Evolutionary conservation across 306 rosid genomes (phyloP).

Genomic region (Pyrus pyrifolia): DNA sequence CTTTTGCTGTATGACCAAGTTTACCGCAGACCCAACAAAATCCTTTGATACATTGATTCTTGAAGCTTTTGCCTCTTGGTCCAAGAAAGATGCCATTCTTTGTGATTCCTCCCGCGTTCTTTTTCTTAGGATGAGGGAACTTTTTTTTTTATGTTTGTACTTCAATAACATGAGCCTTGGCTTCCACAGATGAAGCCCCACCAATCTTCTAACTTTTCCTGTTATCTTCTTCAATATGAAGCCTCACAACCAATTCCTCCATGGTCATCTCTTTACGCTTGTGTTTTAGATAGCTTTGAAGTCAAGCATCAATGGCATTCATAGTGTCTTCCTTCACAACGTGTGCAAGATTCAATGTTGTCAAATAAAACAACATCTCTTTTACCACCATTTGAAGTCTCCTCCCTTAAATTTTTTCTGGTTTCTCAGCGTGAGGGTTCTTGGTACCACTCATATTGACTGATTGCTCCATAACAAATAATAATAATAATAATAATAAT

Average conservation of each 20-base stretch:
- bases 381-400: too few relatives aligned
- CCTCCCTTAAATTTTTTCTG: too few relatives aligned
- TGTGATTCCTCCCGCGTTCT: background rate
- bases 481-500: too few relatives aligned
- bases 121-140: background rate
- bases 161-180: background rate
- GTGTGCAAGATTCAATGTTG: too few relatives aligned
- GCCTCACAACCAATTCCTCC: too few relatives aligned
- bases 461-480: too few relatives aligned
- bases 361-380: too few relatives aligned
- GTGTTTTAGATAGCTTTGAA: background rate
- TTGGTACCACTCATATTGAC: too few relatives aligned
- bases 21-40: too few relatives aligned
- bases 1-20: background rate
- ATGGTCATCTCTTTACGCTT: background rate
- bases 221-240: background rate
- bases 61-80: background rate
- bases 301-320: background rate
- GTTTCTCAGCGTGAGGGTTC: too few relatives aligned
- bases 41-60: background rate
- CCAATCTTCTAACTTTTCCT: background rate
- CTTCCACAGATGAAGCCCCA: background rate
- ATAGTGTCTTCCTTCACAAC: too few relatives aligned
- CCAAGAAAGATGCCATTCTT: background rate
- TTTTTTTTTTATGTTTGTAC: background rate